Evolutionary conservation across 805 yeast genomes (phyloP), one percentile per base, ranked within the genome.

Genomic region (Myxozyma melibiosi): DNA sequence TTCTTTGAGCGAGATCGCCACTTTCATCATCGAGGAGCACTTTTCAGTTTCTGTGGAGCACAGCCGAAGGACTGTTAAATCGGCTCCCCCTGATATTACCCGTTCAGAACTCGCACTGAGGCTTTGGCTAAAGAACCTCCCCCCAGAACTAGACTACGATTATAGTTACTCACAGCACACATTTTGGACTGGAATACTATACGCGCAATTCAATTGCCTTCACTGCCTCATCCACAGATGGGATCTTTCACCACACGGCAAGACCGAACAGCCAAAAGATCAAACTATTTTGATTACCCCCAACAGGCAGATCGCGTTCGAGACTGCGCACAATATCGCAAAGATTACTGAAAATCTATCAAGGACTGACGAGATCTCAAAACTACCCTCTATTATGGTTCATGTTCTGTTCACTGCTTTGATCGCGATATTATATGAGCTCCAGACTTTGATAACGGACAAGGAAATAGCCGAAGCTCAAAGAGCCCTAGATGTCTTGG

Each of bases 241-340:
- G 5, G 85, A 85, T 65, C 80, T 85, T 30, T 61, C 67, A 13
- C 67, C 67, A 62, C 70, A 67, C 60, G 67, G 42, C 52, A 63
- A 39, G 34, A 59, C 43, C 16, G 28, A 41, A 35, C 24, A 18
- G 6, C 42, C 37, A 11, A 28, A 31, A 14, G 28, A 24, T 22
- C 45, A 45, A 22, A 30, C 25, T 45, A 30, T 49, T 9, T n/a
- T 25, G 3, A 70, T 76, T 1, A 83, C 82, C 67, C 88, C 88
- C 7, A 80, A 86, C n/a, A 83, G 88, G 86, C 87, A 90, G 8
- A 84, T 86, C 53, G 86, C 90, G 2, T 86, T 86, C 75, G 88
- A 85, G 70, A 87, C 90, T 0, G 90, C 92, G 0, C 81, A 88
- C 65, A 83, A 85, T 82, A 82, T 87, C 58, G 79, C 86, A 5